phyloP scores from a whole-genome alignment of 345 rosid species.

The Clarkia xantiana region DNA sequence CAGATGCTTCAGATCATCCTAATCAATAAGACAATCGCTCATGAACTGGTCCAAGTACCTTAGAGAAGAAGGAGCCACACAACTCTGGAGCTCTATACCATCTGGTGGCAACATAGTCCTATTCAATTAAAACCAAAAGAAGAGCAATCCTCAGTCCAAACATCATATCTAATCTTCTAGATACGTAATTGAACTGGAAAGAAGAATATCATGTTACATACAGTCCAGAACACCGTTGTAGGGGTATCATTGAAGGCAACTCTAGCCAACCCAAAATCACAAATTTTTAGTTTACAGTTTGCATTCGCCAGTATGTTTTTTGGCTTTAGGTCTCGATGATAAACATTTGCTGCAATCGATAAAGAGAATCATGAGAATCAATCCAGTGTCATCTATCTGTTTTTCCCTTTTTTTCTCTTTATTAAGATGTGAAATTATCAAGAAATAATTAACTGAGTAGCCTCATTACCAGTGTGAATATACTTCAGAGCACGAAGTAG shows the following conservation, averaged over 20 bases:
- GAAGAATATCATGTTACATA: constrained; percentile 16
- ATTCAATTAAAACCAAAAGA: constrained; percentile 8
- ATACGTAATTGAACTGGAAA: neutral
- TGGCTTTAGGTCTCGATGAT: constrained; percentile 87
- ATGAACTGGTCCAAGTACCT: constrained; percentile 26
- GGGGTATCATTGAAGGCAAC: constrained; percentile 92
- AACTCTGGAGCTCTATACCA: constrained; percentile 99
- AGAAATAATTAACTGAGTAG: neutral
- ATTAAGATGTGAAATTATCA: neutral
- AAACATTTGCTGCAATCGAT: constrained; percentile 73
- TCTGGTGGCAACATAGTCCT: constrained; percentile 98
- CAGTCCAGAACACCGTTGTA: constrained; percentile 87
- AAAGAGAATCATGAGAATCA: constrained; percentile 10
- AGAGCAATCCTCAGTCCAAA: constrained; percentile 1
- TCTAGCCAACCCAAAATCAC: constrained; percentile 94
- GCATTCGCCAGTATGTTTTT: constrained; percentile 98
- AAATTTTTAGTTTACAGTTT: constrained; percentile 86
- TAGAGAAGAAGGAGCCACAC: constrained; percentile 94
- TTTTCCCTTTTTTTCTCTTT: too few relatives aligned
- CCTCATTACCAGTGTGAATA: constrained; percentile 68
- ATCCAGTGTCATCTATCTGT: too few relatives aligned
- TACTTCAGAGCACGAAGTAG: constrained; percentile 85
- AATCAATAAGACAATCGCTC: neutral
- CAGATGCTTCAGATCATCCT: too few relatives aligned
- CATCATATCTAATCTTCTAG: neutral